Evolutionary conservation across 1,139 yeast species (phyloP).

Genomic region (Blastobotrys illinoisensis): DNA sequence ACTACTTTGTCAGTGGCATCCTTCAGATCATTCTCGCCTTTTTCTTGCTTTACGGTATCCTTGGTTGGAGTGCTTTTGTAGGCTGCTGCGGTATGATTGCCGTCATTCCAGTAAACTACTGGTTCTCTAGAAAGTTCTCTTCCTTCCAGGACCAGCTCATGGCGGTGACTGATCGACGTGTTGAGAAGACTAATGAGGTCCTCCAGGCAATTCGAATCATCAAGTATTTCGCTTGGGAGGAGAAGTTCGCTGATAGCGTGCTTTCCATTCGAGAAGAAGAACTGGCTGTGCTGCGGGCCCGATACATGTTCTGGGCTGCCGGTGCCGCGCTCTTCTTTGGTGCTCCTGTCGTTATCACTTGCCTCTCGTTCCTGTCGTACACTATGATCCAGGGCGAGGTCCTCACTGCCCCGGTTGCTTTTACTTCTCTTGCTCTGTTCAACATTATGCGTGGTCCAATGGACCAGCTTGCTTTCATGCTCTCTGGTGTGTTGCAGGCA

Average conservation of each 20-base stretch:
- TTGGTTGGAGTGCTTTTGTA: conserved; percentile 86
- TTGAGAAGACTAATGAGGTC: conserved; percentile 86
- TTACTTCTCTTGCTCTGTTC: conserved; percentile 82
- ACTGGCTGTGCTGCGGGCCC: conserved; percentile 48
- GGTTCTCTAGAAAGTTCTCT: conserved; percentile 58
- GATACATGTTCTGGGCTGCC: conserved; percentile 62
- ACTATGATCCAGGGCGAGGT: conserved; percentile 61
- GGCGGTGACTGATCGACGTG: conserved; percentile 78
- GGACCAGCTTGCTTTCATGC: conserved; percentile 84
- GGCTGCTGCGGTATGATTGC: conserved; percentile 67
- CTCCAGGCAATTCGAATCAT: conserved; percentile 88
- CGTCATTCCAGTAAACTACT: conserved; percentile 69
- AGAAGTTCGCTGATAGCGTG: conserved; percentile 68
- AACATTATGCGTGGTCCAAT: conserved; percentile 77
- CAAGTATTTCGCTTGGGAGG: conserved; percentile 96
- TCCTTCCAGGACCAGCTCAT: conserved; percentile 64
- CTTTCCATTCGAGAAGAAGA: conserved; percentile 70
- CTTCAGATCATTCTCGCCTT: conserved; percentile 68
- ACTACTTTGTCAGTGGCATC: conserved; percentile 67
- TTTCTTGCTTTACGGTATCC: conserved; percentile 55
- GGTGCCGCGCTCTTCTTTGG: conserved; percentile 68
- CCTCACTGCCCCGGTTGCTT: conserved; percentile 86
- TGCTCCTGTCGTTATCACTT: conserved; percentile 75
- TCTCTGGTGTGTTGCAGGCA: conserved; percentile 75
- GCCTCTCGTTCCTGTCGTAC: conserved; percentile 73